These are phyloP conservation scores for Trichoderma orchidacearum DNA, from an alignment of 495 filamentous ascomycete genomes.

Conservation along the genomic window DNA sequence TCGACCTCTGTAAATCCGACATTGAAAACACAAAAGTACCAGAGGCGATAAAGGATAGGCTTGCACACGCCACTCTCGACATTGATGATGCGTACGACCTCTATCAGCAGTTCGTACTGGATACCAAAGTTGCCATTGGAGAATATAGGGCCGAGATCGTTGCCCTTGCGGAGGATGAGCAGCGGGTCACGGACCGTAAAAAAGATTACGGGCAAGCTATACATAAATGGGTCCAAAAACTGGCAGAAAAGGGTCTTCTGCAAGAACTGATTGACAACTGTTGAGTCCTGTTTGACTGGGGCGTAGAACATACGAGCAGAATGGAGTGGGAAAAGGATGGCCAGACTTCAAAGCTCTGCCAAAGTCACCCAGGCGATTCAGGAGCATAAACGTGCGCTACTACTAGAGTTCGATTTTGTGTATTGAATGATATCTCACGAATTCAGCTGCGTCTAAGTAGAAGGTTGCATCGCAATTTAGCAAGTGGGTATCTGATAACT, in stretches of 20 bases:
- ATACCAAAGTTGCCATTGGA: conserved; percentile 2
- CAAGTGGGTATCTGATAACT: too few relatives aligned
- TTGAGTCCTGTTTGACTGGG: conserved; percentile 7
- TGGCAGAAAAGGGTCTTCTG: conserved; percentile 26
- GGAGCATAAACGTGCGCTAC: too few relatives aligned
- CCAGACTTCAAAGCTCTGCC: background rate
- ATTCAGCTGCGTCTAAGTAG: too few relatives aligned
- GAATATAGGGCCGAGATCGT: conserved; percentile 12
- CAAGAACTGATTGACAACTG: conserved; percentile 11
- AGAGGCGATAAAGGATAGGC: background rate
- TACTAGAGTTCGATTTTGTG: too few relatives aligned
- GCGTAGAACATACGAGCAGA: background rate
- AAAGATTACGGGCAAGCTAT: conserved; percentile 27
- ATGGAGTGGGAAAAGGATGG: background rate
- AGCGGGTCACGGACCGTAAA: conserved; percentile 16
- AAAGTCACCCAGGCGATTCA: too few relatives aligned
- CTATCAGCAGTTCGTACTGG: background rate
- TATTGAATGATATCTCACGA: too few relatives aligned
- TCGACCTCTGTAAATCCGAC: conserved; percentile 8
- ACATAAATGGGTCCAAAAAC: conserved; percentile 27
- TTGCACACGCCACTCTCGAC: conserved; percentile 3
- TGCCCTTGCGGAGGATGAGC: conserved; percentile 10
- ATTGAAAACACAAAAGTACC: conserved; percentile 4
- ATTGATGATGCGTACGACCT: conserved; percentile 3
- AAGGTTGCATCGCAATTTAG: too few relatives aligned